A percentile compares a stretch with the other conserved stretches of the same genome.
phyloP scores from a whole-genome alignment of 495 filamentous ascomycete species.

The Daldinia childiae region DNA sequence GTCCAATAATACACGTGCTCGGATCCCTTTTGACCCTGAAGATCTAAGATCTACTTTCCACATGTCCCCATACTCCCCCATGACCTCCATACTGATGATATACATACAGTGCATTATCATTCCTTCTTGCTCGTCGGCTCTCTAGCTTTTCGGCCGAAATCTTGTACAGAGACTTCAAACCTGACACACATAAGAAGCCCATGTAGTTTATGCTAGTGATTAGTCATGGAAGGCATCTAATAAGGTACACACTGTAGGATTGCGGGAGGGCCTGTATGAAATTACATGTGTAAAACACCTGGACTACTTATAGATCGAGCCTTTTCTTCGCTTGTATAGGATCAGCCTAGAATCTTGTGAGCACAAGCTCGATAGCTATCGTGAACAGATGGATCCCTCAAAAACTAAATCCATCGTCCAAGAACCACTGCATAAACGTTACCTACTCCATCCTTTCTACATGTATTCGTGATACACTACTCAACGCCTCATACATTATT shows the following conservation, averaged over 20 bases:
- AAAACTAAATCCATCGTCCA: not conserved
- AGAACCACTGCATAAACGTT: not conserved
- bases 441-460: not conserved
- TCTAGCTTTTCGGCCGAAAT: not conserved
- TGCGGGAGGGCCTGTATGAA: not conserved
- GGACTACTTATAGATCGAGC: not conserved
- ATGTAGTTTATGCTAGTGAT: not conserved
- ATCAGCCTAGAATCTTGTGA: not conserved
- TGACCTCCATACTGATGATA: not conserved
- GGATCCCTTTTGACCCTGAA: slow-evolving; percentile 1
- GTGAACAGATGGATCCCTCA: not conserved
- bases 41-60: not conserved
- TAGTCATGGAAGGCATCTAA: not conserved
- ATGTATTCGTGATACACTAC: not conserved
- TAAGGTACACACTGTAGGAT: not conserved
- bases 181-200: too few relatives aligned
- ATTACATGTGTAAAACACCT: not conserved
- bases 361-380: not conserved
- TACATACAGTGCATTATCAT: too few relatives aligned
- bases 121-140: not conserved
- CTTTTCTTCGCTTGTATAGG: not conserved
- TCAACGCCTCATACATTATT: not conserved
- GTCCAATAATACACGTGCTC: not conserved
- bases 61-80: too few relatives aligned
- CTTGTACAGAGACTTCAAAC: too few relatives aligned